Base-by-base conservation (phyloP, 176 grass and related monocot genomes). In the Oropetium thomaeum region DNA sequence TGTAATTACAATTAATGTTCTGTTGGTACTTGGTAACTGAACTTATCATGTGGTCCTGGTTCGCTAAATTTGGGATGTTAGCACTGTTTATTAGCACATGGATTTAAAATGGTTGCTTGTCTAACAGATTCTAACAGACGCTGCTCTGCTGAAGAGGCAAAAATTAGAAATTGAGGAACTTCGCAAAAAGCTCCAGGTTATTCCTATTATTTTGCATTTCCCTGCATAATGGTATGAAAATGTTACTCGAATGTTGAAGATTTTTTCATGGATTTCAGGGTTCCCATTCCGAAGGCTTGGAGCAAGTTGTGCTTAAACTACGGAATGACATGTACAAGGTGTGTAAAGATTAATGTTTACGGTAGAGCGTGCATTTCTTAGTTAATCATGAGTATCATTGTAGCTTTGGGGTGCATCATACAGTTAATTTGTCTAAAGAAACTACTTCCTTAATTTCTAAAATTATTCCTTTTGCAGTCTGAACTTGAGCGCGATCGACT, bases 311-410 rank as follows among this genome's bases (percentile, higher is more conserved):
- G 28, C 59, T 99, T 68, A 95, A 99, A 70, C 79, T 96, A 70
- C 77, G 89, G 23, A 99, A 99, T 75, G 92, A 96, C 55, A 99
- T 99, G 96, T 89, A 96, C 68, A 99, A 96, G 92, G 96, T 96
- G 38, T 39, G 69, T 63, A 78, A 70, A 69, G 42, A 49, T 28
- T 53, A 67, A 12, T 3, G 17, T 1, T 39, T 49, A 55, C 29
- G 43, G 1, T 70, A 70, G 13, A 66, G 48, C 15, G 5, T 23
- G 1, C 25, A 7, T 77, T 76, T 63, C 14, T 78, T 5, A 32
- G 35, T 54, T 30, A 54, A 73, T 67, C 28, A 67, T 58, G 22
- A 54, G 16, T 33, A 26, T 37, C 59, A 5, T 65, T 59, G n/a
- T n/a, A 16, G 15, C 69, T 55, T 57, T 28, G 52, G 44, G 55